These are phyloP conservation scores for Entomophthora muscae DNA, from an alignment of 371 early-diverging fungal species.

Conservation along the genomic window DNA sequence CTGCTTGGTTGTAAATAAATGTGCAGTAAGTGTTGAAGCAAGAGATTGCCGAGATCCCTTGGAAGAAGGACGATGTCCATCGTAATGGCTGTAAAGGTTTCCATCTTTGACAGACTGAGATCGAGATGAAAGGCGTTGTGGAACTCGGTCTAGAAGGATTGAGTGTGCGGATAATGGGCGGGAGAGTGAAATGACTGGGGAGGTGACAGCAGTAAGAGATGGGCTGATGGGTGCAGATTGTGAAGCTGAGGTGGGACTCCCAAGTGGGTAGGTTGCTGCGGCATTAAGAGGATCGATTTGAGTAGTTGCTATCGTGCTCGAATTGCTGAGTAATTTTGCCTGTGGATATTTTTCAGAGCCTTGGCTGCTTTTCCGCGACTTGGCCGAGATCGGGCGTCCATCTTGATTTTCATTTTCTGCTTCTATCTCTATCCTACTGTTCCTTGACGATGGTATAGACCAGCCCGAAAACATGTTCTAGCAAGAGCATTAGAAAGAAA, in stretches of 20 bases:
- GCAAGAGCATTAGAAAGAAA: too few species aligned
- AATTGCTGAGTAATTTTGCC: background rate
- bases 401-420: background rate
- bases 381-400: background rate
- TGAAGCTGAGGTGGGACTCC: background rate
- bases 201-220: background rate
- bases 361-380: background rate
- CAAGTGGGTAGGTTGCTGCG: background rate
- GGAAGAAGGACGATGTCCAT: background rate
- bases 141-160: background rate
- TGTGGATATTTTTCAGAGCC: background rate
- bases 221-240: background rate
- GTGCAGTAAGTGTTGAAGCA: background rate
- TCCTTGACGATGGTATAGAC: background rate
- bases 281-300: background rate
- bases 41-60: background rate
- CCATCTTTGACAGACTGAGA: background rate
- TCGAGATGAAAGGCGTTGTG: background rate
- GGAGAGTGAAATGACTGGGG: background rate
- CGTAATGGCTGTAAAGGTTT: background rate
- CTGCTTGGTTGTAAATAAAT: background rate
- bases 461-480: background rate
- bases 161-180: slow-evolving; percentile 6
- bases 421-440: background rate
- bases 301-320: background rate